Base-by-base conservation (phyloP, 495 filamentous ascomycete genomes). In the Beverwykella pulmonaria region DNA sequence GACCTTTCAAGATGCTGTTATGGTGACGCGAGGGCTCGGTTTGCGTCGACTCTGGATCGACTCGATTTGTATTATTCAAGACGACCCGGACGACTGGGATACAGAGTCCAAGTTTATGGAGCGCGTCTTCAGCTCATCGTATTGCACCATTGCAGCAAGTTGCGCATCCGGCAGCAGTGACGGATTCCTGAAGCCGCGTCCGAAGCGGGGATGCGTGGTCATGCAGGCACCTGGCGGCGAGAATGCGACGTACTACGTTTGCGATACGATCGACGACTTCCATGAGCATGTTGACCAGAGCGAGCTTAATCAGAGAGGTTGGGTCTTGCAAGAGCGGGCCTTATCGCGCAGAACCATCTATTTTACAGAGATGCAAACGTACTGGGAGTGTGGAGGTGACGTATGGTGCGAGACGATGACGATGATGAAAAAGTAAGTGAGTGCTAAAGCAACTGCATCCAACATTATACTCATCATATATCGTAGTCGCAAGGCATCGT, bases 41-140 rank as follows among this genome's bases (percentile, higher is more conserved):
- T 3, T 56, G 2, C 10, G 36, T 12, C 36, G 36, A 8, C 26
- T 56, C 26, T 56, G 53, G 53, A 56, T 56, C 30, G 53, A 56
- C 19, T 32, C 53, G 4, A 10, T 56, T 8, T 56, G 53, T 19
- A 56, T 56, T 25, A 56, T 56, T 20, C 53, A 56, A 56, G n/a
- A 56, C 5, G 5, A 3, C 2, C 53, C 12, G 22, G 30, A 32
- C 8, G 53, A 56, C 22, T 32, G 26, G 27, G 30, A 3, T 29
- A 10, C 3, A 15, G 53, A 56, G 20, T 25, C 53, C 4, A 25
- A 25, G 12, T 34, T 8, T 20, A 56, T 56, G 53, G 46, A 10
- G 29, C 14, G 14, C 17, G 25, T 53, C n/a, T 53, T 53, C 44
- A 5, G 48, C 8, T 34, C 34, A 27, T 52, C 48, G 29, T 36